A percentile compares a stretch with the other conserved stretches of the same genome.
Conservation (phyloP, 345 rosid species). For the Salix purpurea region DNA sequence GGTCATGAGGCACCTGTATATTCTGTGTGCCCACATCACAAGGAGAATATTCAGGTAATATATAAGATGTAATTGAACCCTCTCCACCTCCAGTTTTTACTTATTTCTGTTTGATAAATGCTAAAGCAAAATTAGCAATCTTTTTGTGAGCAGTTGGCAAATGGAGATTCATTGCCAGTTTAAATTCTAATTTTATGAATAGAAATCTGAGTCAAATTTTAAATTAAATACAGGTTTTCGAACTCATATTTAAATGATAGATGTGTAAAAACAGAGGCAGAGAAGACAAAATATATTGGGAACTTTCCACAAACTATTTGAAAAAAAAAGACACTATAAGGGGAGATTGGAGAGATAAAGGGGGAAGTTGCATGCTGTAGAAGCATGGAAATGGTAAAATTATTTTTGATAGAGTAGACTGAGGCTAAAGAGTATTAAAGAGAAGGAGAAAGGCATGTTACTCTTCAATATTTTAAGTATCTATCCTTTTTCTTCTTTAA, state of each 20-base stretch:
- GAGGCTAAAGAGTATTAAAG: background rate
- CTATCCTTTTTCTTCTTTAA: background rate
- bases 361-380: background rate
- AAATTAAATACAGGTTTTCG: background rate
- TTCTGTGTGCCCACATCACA: conserved; percentile 81
- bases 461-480: background rate
- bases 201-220: background rate
- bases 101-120: background rate
- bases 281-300: background rate
- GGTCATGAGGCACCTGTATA: conserved; percentile 90
- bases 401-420: background rate
- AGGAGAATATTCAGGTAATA: conserved; percentile 74
- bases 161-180: background rate
- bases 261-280: background rate
- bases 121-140: background rate
- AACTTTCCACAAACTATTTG: background rate
- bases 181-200: background rate
- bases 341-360: background rate
- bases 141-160: background rate
- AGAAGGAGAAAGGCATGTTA: background rate
- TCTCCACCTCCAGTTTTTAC: background rate
- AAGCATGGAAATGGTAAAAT: background rate
- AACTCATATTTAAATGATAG: background rate
- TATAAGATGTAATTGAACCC: conserved; percentile 5
- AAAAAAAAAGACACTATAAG: background rate